Evolutionary conservation across 1,284 basidiomycete genomes (phyloP).

Genomic region (Cerrena zonata): DNA sequence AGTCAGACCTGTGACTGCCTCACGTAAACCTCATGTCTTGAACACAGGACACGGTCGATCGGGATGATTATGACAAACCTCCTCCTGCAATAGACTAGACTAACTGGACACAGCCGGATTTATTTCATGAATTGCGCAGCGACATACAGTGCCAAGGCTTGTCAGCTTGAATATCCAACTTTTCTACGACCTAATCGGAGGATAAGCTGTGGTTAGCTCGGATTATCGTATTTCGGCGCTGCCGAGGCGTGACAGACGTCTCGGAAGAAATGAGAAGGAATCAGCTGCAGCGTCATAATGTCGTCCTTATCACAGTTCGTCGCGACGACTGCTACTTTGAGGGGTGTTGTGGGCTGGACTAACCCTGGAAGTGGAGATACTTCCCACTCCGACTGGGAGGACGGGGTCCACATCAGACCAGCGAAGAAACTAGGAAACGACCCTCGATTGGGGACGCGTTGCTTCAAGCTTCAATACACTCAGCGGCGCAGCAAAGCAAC

Average conservation of each 20-base stretch:
- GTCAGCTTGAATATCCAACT: neutral
- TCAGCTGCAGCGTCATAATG: too few relatives aligned
- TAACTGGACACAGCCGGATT: neutral
- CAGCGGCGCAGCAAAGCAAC: neutral
- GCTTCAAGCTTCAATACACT: neutral
- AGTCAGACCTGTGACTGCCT: slow-evolving; percentile 2
- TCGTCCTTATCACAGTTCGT: too few relatives aligned
- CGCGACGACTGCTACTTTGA: neutral
- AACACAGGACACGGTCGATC: neutral
- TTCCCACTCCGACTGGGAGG: neutral
- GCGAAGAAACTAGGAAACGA: neutral
- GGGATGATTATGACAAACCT: neutral
- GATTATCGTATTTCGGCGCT: neutral
- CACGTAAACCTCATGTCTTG: slow-evolving; percentile 4
- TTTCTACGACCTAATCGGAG: neutral
- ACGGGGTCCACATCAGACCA: neutral
- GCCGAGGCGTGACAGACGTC: too few relatives aligned
- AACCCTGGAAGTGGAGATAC: neutral
- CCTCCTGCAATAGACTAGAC: neutral
- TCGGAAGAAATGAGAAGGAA: too few relatives aligned
- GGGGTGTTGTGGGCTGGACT: neutral
- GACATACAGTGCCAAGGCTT: neutral
- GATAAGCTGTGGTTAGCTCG: neutral
- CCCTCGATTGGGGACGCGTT: neutral
- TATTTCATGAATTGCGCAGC: neutral